Evolutionary conservation across 129 eudicot species (phyloP).

Genomic region (Ambrosia trifida): DNA sequence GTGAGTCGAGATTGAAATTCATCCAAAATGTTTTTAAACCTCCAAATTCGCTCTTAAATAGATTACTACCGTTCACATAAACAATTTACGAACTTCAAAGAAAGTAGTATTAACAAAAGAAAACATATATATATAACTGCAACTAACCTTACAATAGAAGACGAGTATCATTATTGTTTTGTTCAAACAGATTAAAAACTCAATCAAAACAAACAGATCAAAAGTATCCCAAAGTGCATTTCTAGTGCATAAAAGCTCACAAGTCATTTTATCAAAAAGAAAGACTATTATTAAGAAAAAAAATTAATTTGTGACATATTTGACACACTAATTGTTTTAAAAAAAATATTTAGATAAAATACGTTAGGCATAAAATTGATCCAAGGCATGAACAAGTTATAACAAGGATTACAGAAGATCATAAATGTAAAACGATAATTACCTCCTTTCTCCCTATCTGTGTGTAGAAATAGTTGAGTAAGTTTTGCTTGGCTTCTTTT

Average conservation of each 20-base stretch:
- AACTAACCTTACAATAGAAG: neutral
- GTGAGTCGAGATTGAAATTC: neutral
- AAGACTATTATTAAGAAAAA: neutral
- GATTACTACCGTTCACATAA: neutral
- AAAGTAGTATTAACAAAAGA: neutral
- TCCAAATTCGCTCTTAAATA: neutral
- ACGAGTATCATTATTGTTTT: neutral
- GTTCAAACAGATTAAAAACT: neutral
- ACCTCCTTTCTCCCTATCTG: constrained; percentile 68
- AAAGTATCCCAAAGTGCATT: neutral
- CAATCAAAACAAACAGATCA: neutral
- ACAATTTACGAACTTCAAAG: neutral
- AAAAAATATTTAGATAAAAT: neutral
- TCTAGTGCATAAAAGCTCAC: neutral
- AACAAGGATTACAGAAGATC: constrained; percentile 1
- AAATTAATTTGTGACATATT: neutral
- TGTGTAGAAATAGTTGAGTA: constrained; percentile 58
- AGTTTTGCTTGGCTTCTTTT: constrained; percentile 58
- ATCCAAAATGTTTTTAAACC: neutral
- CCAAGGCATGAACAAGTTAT: neutral
- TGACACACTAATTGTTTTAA: neutral
- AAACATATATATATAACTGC: neutral
- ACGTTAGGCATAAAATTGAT: neutral
- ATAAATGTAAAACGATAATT: constrained; percentile 4
- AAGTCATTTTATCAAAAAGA: neutral